Percentiles rank a stretch among this genome's conserved stretches.
These are phyloP conservation scores for Vachellia collinsii DNA, from an alignment of 306 rosid species.

Conservation along the genomic window DNA sequence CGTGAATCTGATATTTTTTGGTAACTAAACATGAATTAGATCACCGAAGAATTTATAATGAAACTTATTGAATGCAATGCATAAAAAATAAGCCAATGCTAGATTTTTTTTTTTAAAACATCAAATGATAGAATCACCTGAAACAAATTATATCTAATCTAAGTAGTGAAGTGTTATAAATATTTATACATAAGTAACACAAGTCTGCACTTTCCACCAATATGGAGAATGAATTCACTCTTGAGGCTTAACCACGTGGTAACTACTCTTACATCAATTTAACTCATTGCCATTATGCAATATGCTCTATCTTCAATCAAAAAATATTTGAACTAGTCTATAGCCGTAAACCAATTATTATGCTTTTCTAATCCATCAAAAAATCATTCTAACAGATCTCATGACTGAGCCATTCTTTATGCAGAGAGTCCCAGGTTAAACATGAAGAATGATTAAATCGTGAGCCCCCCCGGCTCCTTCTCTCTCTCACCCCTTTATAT, in stretches of 20 bases:
- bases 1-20: background rate
- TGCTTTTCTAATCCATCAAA: background rate
- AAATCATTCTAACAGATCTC: background rate
- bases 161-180: background rate
- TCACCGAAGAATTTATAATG: no score
- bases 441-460: background rate
- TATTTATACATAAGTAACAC: background rate
- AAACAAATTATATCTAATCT: no score
- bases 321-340: background rate
- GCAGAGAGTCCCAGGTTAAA: background rate
- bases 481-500: background rate
- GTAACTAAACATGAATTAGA: no score
- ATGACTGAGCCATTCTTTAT: background rate
- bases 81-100: background rate
- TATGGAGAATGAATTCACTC: background rate
- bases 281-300: background rate
- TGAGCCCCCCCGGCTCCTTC: no score
- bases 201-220: no score
- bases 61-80: no score
- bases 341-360: background rate
- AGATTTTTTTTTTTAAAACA: no score
- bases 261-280: background rate
- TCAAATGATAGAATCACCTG: background rate
- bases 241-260: background rate
- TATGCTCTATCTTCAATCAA: background rate